Percentiles rank a stretch among this genome's conserved stretches.
phyloP scores from a whole-genome alignment of 129 eudicot genomes.

The Chrysanthemum makinoi region DNA sequence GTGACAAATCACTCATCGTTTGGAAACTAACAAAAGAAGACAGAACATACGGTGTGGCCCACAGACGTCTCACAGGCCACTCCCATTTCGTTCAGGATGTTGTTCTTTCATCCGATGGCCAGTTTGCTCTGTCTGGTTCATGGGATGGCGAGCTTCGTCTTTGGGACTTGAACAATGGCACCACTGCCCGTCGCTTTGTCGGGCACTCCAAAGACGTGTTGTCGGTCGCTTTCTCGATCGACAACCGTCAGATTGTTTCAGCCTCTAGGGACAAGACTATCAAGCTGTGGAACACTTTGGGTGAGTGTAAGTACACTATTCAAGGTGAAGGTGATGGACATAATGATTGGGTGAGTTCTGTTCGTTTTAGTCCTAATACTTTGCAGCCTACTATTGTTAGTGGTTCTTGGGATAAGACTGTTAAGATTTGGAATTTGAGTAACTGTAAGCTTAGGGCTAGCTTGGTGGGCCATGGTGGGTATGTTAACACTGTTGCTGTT shows the following conservation, averaged over 20 bases:
- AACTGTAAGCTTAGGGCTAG: conserved; percentile 66
- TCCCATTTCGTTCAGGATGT: conserved; percentile 81
- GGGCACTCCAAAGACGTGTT: conserved; percentile 79
- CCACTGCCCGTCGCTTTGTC: conserved; percentile 71
- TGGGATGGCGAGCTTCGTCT: conserved; percentile 88
- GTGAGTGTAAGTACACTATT: conserved; percentile 79
- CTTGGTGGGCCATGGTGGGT: conserved; percentile 42
- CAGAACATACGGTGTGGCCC: conserved; percentile 58
- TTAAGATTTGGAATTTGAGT: conserved; percentile 68
- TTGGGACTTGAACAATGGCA: conserved; percentile 67
- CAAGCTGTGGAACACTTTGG: conserved; percentile 83
- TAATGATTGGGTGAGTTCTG: conserved; percentile 70
- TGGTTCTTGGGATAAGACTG: conserved; percentile 60
- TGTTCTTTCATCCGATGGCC: conserved; percentile 82
- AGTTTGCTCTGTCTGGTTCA: conserved; percentile 71
- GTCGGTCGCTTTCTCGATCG: conserved; percentile 65
- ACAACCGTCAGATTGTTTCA: conserved; percentile 79
- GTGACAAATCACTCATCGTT: conserved; percentile 64
- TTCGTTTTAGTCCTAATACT: conserved; percentile 64
- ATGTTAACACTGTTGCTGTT: conserved; percentile 67
- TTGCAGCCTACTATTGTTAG: conserved; percentile 64
- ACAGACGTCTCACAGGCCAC: conserved; percentile 74
- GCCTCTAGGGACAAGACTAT: conserved; percentile 63
- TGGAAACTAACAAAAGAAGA: conserved; percentile 62
- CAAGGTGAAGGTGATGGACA: conserved; percentile 61